Evolutionary conservation across 805 yeast genomes (phyloP).

Genomic region (Barnettozyma salicaria): DNA sequence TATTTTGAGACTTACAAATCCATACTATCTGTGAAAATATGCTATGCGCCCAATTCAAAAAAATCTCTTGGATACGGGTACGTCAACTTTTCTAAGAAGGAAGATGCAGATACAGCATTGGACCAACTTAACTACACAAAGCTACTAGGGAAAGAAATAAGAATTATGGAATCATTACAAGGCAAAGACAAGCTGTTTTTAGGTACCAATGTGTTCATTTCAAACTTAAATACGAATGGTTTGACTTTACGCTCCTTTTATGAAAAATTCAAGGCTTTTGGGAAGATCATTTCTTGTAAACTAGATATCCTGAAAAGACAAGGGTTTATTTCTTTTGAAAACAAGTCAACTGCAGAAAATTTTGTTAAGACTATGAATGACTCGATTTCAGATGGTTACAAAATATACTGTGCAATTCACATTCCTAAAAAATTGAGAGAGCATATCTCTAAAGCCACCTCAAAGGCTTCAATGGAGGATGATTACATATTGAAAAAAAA

Average conservation of each 20-base stretch:
- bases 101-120: constrained; percentile 51
- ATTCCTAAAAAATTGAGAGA: constrained; percentile 27
- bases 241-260: constrained; percentile 42
- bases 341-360: constrained; percentile 28
- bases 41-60: constrained; percentile 47
- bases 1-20: constrained; percentile 40
- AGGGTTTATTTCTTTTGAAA: constrained; percentile 36
- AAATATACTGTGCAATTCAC: constrained; percentile 36
- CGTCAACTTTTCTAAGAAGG: constrained; percentile 47
- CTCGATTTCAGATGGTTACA: constrained; percentile 26
- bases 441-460: not conserved
- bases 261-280: constrained; percentile 43
- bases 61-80: constrained; percentile 69
- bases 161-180: constrained; percentile 52
- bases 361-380: constrained; percentile 31
- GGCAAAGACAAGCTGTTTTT: constrained; percentile 34
- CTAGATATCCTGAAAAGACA: constrained; percentile 32
- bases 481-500: constrained; percentile 2
- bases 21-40: constrained; percentile 53
- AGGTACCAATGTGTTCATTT: constrained; percentile 47
- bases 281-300: constrained; percentile 40
- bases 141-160: constrained; percentile 37
- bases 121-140: constrained; percentile 48
- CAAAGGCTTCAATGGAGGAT: not conserved
- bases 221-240: constrained; percentile 32